Percentiles rank a stretch among this genome's conserved stretches.
Conservation (phyloP, 305 asterid genomes). For the Caryopteris hybrid region DNA sequence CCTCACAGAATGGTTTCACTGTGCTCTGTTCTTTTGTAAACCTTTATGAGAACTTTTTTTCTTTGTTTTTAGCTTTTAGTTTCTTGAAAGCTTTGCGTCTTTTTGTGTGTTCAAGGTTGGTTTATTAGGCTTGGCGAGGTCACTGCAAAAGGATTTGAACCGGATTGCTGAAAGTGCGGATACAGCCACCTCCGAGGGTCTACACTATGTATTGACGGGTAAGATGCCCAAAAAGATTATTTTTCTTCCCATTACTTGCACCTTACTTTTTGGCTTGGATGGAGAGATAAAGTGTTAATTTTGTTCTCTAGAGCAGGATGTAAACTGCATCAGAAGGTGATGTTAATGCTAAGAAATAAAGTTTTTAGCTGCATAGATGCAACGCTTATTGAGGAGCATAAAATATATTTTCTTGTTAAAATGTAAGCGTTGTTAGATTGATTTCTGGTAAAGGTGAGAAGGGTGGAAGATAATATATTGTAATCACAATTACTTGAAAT, state of each 20-base stretch:
- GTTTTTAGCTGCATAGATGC: neutral
- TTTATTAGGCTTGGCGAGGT: conserved; percentile 75
- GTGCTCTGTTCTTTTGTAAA: too few species aligned
- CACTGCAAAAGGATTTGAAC: conserved; percentile 86
- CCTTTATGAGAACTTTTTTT: too few species aligned
- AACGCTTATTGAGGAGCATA: neutral
- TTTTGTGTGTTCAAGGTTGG: conserved; percentile 59
- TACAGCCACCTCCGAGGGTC: conserved; percentile 82
- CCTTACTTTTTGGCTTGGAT: neutral
- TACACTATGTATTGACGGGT: conserved; percentile 89
- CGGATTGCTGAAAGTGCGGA: conserved; percentile 86
- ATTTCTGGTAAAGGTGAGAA: neutral
- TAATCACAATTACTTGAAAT: neutral
- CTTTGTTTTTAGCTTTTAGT: neutral
- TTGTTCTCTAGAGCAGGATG: too few species aligned
- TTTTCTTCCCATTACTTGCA: neutral
- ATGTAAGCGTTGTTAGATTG: neutral
- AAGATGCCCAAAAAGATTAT: conserved; percentile 15
- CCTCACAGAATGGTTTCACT: too few species aligned
- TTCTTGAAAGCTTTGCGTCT: neutral
- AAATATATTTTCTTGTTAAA: neutral
- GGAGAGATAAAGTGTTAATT: too few species aligned
- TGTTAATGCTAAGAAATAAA: too few species aligned
- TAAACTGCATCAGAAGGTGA: too few species aligned
- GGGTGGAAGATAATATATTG: neutral